Percentiles rank a stretch among this genome's conserved stretches.
Evolutionary conservation across 2,329 filamentous ascomycete genomes (phyloP).

Genomic region (Talaromyces sp.): DNA sequence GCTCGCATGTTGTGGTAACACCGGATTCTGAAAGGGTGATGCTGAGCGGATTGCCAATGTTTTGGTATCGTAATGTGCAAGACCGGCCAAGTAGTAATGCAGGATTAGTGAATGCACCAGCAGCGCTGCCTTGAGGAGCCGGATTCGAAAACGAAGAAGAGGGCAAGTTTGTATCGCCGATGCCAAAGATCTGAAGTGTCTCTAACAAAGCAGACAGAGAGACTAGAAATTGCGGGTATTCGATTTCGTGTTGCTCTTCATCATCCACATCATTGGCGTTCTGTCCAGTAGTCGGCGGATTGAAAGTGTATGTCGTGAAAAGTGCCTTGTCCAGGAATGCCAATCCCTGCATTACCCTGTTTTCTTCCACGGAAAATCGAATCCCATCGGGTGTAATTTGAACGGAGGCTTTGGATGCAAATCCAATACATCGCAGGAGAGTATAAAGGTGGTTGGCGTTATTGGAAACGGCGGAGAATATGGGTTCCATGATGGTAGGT

Average conservation of each 20-base stretch:
- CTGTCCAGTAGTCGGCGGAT: slow-evolving; percentile 32
- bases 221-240: slow-evolving; percentile 71
- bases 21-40: slow-evolving; percentile 81
- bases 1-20: slow-evolving; percentile 80
- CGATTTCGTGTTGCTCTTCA: slow-evolving; percentile 19
- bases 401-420: slow-evolving; percentile 54
- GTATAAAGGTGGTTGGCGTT: slow-evolving; percentile 56
- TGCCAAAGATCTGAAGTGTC: slow-evolving; percentile 89
- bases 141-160: slow-evolving; percentile 81
- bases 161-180: slow-evolving; percentile 49
- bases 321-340: slow-evolving; percentile 83
- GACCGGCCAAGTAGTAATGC: slow-evolving; percentile 77
- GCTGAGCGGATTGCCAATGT: slow-evolving; percentile 70
- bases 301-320: slow-evolving; percentile 78
- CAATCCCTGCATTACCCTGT: slow-evolving; percentile 82
- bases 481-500: slow-evolving; percentile 26
- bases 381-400: slow-evolving; percentile 81
- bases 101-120: slow-evolving; percentile 77
- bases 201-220: slow-evolving; percentile 83
- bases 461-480: slow-evolving; percentile 57
- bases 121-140: slow-evolving; percentile 49
- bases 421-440: slow-evolving; percentile 57
- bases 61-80: slow-evolving; percentile 73
- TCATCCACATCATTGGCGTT: slow-evolving; percentile 20
- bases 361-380: slow-evolving; percentile 81